Base-by-base conservation (phyloP, 2,329 filamentous ascomycete genomes). In the Fusarium sp. region DNA sequence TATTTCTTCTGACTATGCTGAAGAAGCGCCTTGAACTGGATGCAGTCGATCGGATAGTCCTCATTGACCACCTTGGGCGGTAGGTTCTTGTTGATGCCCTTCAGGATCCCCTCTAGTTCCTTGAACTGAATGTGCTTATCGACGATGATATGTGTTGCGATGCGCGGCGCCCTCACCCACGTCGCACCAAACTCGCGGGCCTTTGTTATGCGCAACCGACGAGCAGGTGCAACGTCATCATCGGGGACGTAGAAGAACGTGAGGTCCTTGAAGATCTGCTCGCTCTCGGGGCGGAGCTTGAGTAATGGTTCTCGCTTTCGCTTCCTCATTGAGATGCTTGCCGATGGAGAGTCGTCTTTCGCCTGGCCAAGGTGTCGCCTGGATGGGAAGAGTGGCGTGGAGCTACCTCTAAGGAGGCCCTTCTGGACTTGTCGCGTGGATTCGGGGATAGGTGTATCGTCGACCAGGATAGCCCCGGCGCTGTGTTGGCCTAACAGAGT, bases 241-340 rank as follows among this genome's bases (percentile, higher is more conserved):
- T 96, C 93, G 0, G 95, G 96, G 7, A 97, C 90, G 80, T 96
- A 98, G 82, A 90, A 93, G 73, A 94, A 92, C 0, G 83, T 80
- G n/a, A 93, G 81, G 0, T 83, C 87, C 52, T 84, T 87, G 79
- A 95, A 92, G 6, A 93, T 86, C 73, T 89, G 87, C 65, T 89
- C 82, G 1, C 81, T 79, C 69, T 90, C 87, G 0, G 89, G 87
- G 1, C 88, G 83, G 22, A 85, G 70, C 59, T 85, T 86, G 24
- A 87, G 67, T 3, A 80, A 70, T 1, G 78, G 69, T 47, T 84
- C 77, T 63, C 83, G 80, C 78, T 89, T 90, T 45, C 86, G 83
- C 75, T 89, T 88, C 64, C 81, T 82, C 78, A 82, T 79, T 2
- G 73, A 57, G 20, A 72, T 65, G 40, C 70, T 74, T 6, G 74